Conservation (phyloP, 164 flowering plant species). For the Sedum album region DNA sequence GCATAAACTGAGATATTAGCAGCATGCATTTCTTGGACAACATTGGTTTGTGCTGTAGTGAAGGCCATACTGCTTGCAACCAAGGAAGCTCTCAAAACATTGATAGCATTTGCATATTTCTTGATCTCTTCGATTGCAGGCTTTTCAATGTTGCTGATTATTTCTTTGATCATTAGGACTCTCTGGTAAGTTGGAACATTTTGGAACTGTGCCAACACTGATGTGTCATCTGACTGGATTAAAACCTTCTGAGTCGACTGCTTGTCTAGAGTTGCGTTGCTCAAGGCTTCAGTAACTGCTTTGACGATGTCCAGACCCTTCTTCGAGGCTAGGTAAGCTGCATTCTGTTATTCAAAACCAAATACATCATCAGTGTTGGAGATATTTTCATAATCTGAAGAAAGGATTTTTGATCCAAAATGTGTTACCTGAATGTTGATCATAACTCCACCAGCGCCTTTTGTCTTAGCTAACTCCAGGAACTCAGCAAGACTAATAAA, state of each 20-base stretch:
- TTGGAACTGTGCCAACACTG: conserved; percentile 59
- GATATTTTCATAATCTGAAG: neutral
- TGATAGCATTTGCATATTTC: conserved; percentile 63
- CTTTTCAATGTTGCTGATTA: conserved; percentile 35
- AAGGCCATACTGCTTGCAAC: conserved; percentile 18
- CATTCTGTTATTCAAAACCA: conserved; percentile 41
- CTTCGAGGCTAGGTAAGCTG: conserved; percentile 77
- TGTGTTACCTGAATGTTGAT: conserved; percentile 49
- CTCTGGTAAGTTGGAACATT: conserved; percentile 35
- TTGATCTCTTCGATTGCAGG: conserved; percentile 49
- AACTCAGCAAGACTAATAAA: conserved; percentile 47
- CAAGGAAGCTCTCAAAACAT: conserved; percentile 33
- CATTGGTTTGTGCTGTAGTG: conserved; percentile 24
- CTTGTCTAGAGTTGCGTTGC: conserved; percentile 63
- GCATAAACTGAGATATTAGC: conserved; percentile 67
- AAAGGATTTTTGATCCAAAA: neutral
- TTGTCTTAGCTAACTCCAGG: conserved; percentile 55
- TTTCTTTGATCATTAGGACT: conserved; percentile 36
- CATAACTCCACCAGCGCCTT: conserved; percentile 55
- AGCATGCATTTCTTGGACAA: conserved; percentile 43
- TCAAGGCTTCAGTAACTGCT: conserved; percentile 44
- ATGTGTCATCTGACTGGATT: conserved; percentile 72
- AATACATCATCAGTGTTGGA: neutral
- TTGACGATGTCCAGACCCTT: conserved; percentile 55
- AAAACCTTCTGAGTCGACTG: conserved; percentile 57